Evolutionary conservation across 257 asterid genomes (phyloP).

Genomic region (Penstemon newberryi): DNA sequence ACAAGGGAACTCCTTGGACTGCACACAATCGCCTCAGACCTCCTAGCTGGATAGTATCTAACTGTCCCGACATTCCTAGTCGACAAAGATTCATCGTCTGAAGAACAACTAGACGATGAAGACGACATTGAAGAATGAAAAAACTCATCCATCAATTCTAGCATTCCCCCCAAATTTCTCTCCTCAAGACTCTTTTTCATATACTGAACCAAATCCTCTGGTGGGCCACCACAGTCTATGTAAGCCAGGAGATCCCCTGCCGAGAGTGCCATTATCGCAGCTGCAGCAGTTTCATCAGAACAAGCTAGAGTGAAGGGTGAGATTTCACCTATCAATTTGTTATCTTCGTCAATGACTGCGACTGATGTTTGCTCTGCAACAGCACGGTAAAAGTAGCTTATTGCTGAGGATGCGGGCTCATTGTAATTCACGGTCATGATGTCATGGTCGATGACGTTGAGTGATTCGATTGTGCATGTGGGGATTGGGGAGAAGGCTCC

Average conservation of each 20-base stretch:
- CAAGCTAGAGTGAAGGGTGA: constrained; percentile 67
- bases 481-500: constrained; percentile 71
- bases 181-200: constrained; percentile 64
- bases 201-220: constrained; percentile 58
- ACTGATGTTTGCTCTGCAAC: constrained; percentile 57
- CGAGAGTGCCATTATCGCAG: constrained; percentile 61
- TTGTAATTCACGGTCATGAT: constrained; percentile 51
- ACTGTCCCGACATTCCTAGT: constrained; percentile 30
- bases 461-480: constrained; percentile 53
- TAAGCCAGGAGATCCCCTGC: constrained; percentile 75
- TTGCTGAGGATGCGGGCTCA: constrained; percentile 61
- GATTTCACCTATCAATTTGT: constrained; percentile 69
- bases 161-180: constrained; percentile 48
- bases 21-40: constrained; percentile 69
- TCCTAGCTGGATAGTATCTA: constrained; percentile 46
- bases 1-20: constrained; percentile 67
- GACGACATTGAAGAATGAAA: constrained; percentile 25
- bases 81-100: constrained; percentile 60
- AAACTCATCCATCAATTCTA: constrained; percentile 57
- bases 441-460: constrained; percentile 50
- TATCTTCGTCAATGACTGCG: constrained; percentile 63
- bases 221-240: constrained; percentile 69
- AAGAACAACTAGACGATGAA: constrained; percentile 54
- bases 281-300: constrained; percentile 67
- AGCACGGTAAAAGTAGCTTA: constrained; percentile 43